phyloP scores from a whole-genome alignment of 768 basidiomycete genomes.

The Mycena venus region DNA sequence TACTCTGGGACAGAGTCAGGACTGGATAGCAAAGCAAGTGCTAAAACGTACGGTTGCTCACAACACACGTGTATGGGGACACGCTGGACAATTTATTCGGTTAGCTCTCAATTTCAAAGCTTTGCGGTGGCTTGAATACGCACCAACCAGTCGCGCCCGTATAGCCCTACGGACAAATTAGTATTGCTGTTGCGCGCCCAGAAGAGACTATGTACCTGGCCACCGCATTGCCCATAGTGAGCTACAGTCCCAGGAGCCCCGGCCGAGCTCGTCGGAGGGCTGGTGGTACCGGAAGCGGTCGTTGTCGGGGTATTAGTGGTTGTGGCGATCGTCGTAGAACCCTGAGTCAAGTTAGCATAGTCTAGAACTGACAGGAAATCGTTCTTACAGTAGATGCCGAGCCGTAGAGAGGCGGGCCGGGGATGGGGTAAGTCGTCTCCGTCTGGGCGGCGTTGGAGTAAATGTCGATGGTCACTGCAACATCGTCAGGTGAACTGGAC shows the following conservation, averaged over 20 bases:
- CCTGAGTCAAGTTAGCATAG: neutral
- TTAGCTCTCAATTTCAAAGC: neutral
- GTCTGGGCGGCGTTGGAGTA: slow-evolving; percentile 55
- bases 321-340: slow-evolving; percentile 8
- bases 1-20: slow-evolving; percentile 38
- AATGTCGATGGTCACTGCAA: slow-evolving; percentile 55
- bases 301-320: slow-evolving; percentile 23
- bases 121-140: neutral
- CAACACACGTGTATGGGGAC: slow-evolving; percentile 53
- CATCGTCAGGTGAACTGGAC: slow-evolving; percentile 38
- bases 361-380: neutral
- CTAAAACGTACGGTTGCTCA: slow-evolving; percentile 47
- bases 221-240: slow-evolving; percentile 58
- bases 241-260: slow-evolving; percentile 46
- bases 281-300: slow-evolving; percentile 26
- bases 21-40: neutral
- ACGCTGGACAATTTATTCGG: slow-evolving; percentile 38
- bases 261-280: slow-evolving; percentile 32
- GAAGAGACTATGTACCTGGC: neutral
- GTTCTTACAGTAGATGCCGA: slow-evolving; percentile 37
- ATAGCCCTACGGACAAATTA: slow-evolving; percentile 40
- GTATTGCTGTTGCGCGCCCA: too few species aligned
- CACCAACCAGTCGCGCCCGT: slow-evolving; percentile 56
- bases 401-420: slow-evolving; percentile 63
- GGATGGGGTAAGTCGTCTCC: slow-evolving; percentile 57